Base-by-base conservation (phyloP, 2,329 filamentous ascomycete species). In the Chaetomiaceae sp. region DNA sequence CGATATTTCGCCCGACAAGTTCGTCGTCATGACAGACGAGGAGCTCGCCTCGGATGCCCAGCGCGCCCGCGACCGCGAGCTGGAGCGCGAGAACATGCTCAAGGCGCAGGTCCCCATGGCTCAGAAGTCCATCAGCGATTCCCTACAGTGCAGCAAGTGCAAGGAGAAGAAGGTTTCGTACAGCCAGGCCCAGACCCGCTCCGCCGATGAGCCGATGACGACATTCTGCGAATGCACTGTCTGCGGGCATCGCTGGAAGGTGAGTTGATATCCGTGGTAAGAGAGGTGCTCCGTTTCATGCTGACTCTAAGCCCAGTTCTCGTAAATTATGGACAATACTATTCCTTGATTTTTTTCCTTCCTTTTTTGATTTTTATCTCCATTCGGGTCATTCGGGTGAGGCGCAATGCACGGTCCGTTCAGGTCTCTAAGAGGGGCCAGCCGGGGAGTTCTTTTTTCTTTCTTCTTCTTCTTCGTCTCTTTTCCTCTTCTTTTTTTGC, bases 161-260 rank as follows among this genome's bases (percentile, higher is more conserved):
- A 87, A 87, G 63, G 79, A 95, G 78, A 91, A 87, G 76, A 91
- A 89, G 76, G 93, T 97, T 65, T 90, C 86, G 70, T 99, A 99
- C 71, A 89, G 83, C 43, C 93, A 99, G 73, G 93, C 93, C 4
- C 93, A 99, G 76, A 99, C 93, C 14, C 81, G 93, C 58, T 87
- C 83, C 73, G 93, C 93, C 59, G 93, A 99, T 79, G 93, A 97
- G 73, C 92, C 92, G 59, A 87, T 87, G 83, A 87, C 83, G 55
- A 87, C 83, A 31, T 87, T 87, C 68, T 87, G 83, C 70, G 82
- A 85, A 66, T 87, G 83, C 65, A 82, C 81, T 64, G 75, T 80
- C 57, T 87, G 83, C 63, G 83, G 83, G 42, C 77, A 87, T 64
- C 77, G 83, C 49, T 87, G 83, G 83, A 87, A 87, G 79, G 83